Evolutionary conservation across 306 rosid species (phyloP).

Genomic region (Dryas alaskensis): DNA sequence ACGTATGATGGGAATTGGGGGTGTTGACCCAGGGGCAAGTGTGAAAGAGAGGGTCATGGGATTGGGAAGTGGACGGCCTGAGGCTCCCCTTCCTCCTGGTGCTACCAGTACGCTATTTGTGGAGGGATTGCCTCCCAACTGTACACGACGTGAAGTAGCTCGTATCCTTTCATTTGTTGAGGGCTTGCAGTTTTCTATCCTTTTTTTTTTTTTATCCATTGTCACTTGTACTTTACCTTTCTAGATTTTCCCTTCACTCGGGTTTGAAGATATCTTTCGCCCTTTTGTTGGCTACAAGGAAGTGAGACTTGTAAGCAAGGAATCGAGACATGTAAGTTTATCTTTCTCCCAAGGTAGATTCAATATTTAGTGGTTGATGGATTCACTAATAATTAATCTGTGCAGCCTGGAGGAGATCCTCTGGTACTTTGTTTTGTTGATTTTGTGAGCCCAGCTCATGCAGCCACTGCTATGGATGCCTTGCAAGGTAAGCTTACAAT

Average conservation of each 20-base stretch:
- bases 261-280: conserved; percentile 74
- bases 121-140: conserved; percentile 90
- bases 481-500: conserved; percentile 69
- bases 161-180: conserved; percentile 65
- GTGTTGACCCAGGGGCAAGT: conserved; percentile 58
- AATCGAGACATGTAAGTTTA: conserved; percentile 84
- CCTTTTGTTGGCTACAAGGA: conserved; percentile 99
- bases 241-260: conserved; percentile 49
- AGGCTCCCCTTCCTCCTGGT: conserved; percentile 82
- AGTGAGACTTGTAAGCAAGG: conserved; percentile 97
- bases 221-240: conserved; percentile 18
- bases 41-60: conserved; percentile 60
- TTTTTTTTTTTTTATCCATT: neutral
- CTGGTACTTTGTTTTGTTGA: conserved; percentile 94
- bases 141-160: conserved; percentile 92
- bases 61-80: conserved; percentile 64
- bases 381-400: conserved; percentile 33
- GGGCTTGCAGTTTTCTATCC: neutral
- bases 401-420: conserved; percentile 97
- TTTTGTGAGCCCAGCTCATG: conserved; percentile 93
- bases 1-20: conserved; percentile 50
- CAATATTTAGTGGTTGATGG: conserved; percentile 18
- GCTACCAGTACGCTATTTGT: conserved; percentile 91
- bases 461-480: conserved; percentile 97
- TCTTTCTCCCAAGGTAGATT: conserved; percentile 18